These are phyloP conservation scores for Globisporangium megalacanthum DNA, from an alignment of 352 stramenopile genomes.

Conservation along the genomic window DNA sequence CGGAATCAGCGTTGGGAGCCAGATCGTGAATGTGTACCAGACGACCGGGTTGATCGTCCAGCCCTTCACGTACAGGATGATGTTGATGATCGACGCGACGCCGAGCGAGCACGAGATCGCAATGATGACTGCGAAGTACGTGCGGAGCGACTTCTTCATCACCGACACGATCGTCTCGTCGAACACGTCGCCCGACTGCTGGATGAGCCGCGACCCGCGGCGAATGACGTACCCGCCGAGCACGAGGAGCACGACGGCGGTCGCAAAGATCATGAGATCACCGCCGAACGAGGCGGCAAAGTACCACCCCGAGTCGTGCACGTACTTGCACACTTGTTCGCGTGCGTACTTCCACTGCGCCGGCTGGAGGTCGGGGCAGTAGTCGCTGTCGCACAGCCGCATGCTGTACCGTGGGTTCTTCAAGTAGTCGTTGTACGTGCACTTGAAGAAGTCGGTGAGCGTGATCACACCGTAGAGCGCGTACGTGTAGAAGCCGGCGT, in stretches of 20 bases:
- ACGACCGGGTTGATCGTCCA: conserved; percentile 64
- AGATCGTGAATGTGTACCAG: conserved; percentile 81
- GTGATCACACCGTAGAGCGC: conserved; percentile 67
- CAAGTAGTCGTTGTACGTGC: conserved; percentile 83
- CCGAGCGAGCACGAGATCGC: conserved; percentile 63
- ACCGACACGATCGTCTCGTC: conserved; percentile 65
- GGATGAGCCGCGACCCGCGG: conserved; percentile 59
- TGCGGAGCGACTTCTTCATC: conserved; percentile 79
- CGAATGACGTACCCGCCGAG: conserved; percentile 66
- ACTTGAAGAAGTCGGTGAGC: conserved; percentile 79
- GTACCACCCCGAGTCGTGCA: conserved; percentile 59
- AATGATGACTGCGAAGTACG: conserved; percentile 70
- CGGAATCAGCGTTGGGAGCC: conserved; percentile 68
- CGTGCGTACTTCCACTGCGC: conserved; percentile 74
- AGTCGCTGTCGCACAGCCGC: conserved; percentile 64
- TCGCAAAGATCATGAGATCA: conserved; percentile 57
- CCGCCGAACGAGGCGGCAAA: conserved; percentile 43
- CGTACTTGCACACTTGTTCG: conserved; percentile 58
- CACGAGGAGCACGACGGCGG: conserved; percentile 54
- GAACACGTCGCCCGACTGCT: conserved; percentile 68
- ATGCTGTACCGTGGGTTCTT: conserved; percentile 75
- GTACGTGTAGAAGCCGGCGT: conserved; percentile 58
- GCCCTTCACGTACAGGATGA: conserved; percentile 57
- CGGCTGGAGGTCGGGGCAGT: conserved; percentile 76
- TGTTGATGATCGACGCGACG: conserved; percentile 53